Conservation (phyloP, 345 rosid species). For the Litchi chinensis region DNA sequence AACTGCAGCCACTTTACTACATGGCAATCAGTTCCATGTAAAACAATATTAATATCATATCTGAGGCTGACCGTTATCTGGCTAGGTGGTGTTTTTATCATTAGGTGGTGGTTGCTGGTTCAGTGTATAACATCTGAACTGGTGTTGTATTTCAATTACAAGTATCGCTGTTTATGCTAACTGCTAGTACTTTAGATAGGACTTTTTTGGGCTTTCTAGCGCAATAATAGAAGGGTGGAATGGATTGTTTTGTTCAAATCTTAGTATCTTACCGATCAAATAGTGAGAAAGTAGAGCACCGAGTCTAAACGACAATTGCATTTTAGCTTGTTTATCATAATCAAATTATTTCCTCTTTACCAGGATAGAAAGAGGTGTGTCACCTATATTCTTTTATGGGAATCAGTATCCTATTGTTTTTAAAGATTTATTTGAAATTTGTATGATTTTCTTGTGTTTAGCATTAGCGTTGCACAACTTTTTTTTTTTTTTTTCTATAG, state of each 20-base stretch:
- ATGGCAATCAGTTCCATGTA: conserved; percentile 1
- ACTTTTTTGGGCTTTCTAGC: neutral
- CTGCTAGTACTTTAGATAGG: neutral
- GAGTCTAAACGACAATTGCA: neutral
- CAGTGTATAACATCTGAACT: neutral
- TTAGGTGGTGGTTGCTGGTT: neutral
- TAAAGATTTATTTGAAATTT: neutral
- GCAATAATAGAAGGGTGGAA: neutral
- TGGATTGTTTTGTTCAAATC: neutral
- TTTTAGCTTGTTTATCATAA: neutral
- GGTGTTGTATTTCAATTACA: neutral
- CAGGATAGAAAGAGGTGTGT: neutral
- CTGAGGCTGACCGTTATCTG: neutral
- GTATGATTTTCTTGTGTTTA: conserved; percentile 7
- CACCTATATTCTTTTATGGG: neutral
- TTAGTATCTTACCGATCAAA: neutral
- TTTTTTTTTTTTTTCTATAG: no score
- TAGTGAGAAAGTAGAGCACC: neutral
- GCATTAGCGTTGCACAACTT: neutral
- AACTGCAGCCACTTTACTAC: neutral
- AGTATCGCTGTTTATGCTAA: neutral
- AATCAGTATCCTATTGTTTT: neutral
- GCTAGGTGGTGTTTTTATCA: neutral
- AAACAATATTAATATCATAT: conserved; percentile 1
- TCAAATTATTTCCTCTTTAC: conserved; percentile 4